Percentiles rank a stretch among this genome's conserved stretches.
Evolutionary conservation across 371 early-diverging fungal genomes (phyloP).

Genomic region (Paraphysoderma sedebokerense): DNA sequence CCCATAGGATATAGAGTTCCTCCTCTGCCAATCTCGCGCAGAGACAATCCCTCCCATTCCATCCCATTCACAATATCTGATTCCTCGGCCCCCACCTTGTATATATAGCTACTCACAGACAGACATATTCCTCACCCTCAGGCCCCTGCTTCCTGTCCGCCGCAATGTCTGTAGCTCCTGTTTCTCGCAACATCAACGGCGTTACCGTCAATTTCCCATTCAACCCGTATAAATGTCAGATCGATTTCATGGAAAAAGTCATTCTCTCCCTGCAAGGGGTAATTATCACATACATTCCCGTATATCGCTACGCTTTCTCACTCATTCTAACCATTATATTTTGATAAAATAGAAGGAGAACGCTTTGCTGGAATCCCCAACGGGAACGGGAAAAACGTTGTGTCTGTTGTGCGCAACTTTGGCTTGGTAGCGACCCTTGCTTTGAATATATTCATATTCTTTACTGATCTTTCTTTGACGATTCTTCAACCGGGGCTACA

Average conservation of each 20-base stretch:
- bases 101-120: too few species aligned
- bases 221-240: conserved; percentile 28
- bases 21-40: too few species aligned
- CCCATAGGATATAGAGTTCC: too few species aligned
- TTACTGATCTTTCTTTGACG: too few species aligned
- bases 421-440: conserved; percentile 4
- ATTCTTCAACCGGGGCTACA: too few species aligned
- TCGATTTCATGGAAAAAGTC: conserved; percentile 21
- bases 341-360: not conserved
- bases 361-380: conserved; percentile 6
- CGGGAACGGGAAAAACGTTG: conserved; percentile 6
- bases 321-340: not conserved
- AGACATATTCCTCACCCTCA: too few species aligned
- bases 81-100: too few species aligned
- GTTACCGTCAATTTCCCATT: conserved; percentile 20
- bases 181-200: not conserved
- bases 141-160: too few species aligned
- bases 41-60: too few species aligned
- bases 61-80: too few species aligned
- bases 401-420: conserved; percentile 4
- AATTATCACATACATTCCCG: not conserved
- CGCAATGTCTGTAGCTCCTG: too few species aligned
- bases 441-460: too few species aligned
- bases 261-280: conserved; percentile 15
- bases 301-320: not conserved